These are phyloP conservation scores for Corrigiola litoralis DNA, from an alignment of 179 eudicot species.

Conservation along the genomic window DNA sequence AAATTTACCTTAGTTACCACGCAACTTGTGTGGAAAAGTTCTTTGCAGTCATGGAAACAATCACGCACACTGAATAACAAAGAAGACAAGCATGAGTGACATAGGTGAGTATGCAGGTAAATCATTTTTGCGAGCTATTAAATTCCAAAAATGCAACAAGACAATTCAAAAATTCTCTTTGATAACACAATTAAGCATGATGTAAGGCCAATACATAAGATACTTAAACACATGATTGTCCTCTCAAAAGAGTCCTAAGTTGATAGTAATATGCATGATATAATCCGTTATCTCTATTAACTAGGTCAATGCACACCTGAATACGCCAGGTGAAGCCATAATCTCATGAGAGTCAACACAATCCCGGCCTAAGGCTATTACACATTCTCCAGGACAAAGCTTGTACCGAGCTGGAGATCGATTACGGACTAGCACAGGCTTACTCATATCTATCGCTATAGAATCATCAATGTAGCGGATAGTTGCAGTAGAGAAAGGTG, in stretches of 20 bases:
- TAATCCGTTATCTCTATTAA: background rate
- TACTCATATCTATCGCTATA: background rate
- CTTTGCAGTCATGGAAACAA: slow-evolving; percentile 4
- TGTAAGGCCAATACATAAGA: background rate
- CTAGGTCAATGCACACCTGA: background rate
- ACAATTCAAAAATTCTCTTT: too few species aligned
- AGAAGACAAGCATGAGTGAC: background rate
- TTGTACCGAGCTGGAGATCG: background rate
- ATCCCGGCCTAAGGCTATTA: slow-evolving; percentile 8
- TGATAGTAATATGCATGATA: background rate
- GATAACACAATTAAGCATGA: background rate
- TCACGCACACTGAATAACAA: slow-evolving; percentile 3
- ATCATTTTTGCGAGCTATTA: too few species aligned
- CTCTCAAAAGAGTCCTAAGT: too few species aligned
- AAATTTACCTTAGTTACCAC: slow-evolving; percentile 5
- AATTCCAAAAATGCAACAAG: too few species aligned
- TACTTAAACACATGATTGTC: too few species aligned
- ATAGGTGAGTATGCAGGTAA: too few species aligned
- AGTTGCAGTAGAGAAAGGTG: background rate
- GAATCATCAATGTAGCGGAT: slow-evolving; percentile 1
- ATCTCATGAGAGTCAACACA: background rate
- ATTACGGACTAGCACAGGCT: background rate
- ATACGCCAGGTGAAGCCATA: slow-evolving; percentile 17
- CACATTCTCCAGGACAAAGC: background rate
- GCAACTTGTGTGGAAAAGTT: slow-evolving; percentile 9